These are phyloP conservation scores for Rhypophila decipiens DNA, from an alignment of 495 filamentous ascomycete species.

Conservation along the genomic window DNA sequence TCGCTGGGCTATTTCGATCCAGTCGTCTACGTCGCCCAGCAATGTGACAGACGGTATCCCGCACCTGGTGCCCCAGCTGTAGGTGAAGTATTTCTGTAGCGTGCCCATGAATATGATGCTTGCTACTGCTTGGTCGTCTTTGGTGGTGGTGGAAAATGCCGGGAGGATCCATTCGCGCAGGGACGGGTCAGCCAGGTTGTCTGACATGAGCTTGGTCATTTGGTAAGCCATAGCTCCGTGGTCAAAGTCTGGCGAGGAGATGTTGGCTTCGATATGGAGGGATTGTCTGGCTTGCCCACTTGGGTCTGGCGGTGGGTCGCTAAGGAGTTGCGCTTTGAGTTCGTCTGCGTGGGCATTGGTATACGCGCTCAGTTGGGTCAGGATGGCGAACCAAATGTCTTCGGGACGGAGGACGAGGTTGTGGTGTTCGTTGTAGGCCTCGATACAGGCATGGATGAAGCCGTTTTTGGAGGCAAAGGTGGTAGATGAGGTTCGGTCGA, in stretches of 20 bases:
- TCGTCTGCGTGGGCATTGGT: conserved; percentile 43
- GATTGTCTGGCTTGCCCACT: conserved; percentile 22
- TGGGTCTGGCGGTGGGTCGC: conserved; percentile 23
- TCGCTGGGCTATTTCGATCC: conserved; percentile 28
- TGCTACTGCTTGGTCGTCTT: conserved; percentile 34
- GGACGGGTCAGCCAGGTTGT: conserved; percentile 27
- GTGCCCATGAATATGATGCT: conserved; percentile 40
- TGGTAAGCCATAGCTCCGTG: conserved; percentile 30
- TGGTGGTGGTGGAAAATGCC: conserved; percentile 38
- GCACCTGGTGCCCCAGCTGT: conserved; percentile 29
- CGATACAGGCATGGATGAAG: conserved; percentile 43
- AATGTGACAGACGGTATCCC: conserved; percentile 39
- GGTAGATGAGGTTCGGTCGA: conserved; percentile 19
- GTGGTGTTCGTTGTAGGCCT: conserved; percentile 50
- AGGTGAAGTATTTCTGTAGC: conserved; percentile 43
- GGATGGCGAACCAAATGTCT: conserved; percentile 55
- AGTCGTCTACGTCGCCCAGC: conserved; percentile 32
- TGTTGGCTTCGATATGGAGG: conserved; percentile 31
- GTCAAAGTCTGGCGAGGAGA: conserved; percentile 24
- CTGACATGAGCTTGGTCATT: conserved; percentile 32
- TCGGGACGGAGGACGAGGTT: conserved; percentile 53
- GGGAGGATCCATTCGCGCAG: conserved; percentile 39
- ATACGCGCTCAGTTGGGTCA: conserved; percentile 48
- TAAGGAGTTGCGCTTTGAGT: conserved; percentile 38
- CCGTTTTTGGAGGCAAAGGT: conserved; percentile 40